These are phyloP conservation scores for Neoarthrinium moseri DNA, from an alignment of 2,329 filamentous ascomycete species.

Conservation along the genomic window DNA sequence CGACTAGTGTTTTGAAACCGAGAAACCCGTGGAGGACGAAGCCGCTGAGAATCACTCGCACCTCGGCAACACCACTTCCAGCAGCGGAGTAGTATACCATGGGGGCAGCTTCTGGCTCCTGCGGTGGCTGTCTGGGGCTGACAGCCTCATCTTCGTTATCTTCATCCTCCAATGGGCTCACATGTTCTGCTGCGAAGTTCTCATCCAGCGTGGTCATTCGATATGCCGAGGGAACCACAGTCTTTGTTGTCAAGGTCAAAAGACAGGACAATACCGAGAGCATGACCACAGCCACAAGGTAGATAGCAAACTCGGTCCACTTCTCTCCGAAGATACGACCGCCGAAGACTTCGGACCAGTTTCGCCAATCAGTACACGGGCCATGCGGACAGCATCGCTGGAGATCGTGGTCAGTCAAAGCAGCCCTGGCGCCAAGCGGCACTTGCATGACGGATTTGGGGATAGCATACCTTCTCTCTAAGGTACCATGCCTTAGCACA, in stretches of 20 bases:
- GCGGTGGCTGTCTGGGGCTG: constrained; percentile 32
- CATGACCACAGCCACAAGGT: constrained; percentile 67
- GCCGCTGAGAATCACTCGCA: constrained; percentile 95
- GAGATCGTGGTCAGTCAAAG: constrained; percentile 16
- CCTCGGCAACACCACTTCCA: constrained; percentile 93
- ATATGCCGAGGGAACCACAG: constrained; percentile 85
- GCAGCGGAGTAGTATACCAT: constrained; percentile 97
- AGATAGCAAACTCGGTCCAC: constrained; percentile 78
- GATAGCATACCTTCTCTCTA: constrained; percentile 60
- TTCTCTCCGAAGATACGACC: constrained; percentile 42
- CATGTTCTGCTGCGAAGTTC: constrained; percentile 72
- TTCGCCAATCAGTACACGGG: constrained; percentile 55
- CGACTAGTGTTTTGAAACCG: constrained; percentile 78
- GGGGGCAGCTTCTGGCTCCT: constrained; percentile 46
- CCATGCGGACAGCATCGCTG: constrained; percentile 55
- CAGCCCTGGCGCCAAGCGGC: no score
- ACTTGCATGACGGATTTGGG: no score
- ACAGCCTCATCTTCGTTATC: constrained; percentile 41
- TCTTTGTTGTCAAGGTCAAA: constrained; percentile 87
- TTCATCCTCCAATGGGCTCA: constrained; percentile 36
- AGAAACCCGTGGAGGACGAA: constrained; percentile 97
- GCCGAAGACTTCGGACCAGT: constrained; percentile 51
- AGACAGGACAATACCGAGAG: constrained; percentile 73
- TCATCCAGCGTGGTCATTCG: constrained; percentile 88
- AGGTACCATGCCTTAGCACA: constrained; percentile 71